Percentiles rank a stretch among this genome's conserved stretches.
These are phyloP conservation scores for Chaetomium sp. DNA, from an alignment of 2,329 filamentous ascomycete genomes.

Conservation along the genomic window DNA sequence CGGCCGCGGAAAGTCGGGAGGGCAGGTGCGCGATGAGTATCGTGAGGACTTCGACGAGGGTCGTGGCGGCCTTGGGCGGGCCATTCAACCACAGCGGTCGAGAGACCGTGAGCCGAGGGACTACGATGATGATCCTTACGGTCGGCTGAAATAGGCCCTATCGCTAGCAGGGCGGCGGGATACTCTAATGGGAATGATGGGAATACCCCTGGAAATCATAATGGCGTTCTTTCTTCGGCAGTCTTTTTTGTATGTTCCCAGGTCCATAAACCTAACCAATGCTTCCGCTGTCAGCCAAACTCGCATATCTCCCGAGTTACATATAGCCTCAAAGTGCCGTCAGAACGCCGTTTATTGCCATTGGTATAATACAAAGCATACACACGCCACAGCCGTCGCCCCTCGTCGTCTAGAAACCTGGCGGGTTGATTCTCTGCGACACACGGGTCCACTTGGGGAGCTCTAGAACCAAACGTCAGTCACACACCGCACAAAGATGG, in stretches of 20 bases:
- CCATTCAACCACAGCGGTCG: constrained; percentile 58
- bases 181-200: not conserved
- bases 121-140: constrained; percentile 29
- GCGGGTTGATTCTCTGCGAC: constrained; percentile 89
- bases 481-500: not conserved
- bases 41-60: constrained; percentile 96
- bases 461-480: constrained; percentile 52
- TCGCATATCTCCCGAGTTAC: not conserved
- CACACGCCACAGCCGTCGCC: constrained; percentile 27
- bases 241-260: not conserved
- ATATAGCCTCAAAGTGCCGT: constrained; percentile 1
- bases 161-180: not conserved
- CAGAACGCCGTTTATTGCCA: constrained; percentile 28
- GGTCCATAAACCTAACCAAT: not conserved
- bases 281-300: not conserved
- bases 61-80: constrained; percentile 83
- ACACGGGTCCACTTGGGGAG: constrained; percentile 93
- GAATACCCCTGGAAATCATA: constrained; percentile 27
- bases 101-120: constrained; percentile 34
- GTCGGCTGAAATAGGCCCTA: constrained; percentile 30
- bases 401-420: constrained; percentile 69
- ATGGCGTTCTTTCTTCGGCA: constrained; percentile 9
- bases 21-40: constrained; percentile 97
- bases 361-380: constrained; percentile 33
- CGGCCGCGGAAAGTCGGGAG: constrained; percentile 90